A percentile compares a stretch with the other conserved stretches of the same genome.
phyloP scores from a whole-genome alignment of 352 stramenopile species.

The Pythium periplocum region DNA sequence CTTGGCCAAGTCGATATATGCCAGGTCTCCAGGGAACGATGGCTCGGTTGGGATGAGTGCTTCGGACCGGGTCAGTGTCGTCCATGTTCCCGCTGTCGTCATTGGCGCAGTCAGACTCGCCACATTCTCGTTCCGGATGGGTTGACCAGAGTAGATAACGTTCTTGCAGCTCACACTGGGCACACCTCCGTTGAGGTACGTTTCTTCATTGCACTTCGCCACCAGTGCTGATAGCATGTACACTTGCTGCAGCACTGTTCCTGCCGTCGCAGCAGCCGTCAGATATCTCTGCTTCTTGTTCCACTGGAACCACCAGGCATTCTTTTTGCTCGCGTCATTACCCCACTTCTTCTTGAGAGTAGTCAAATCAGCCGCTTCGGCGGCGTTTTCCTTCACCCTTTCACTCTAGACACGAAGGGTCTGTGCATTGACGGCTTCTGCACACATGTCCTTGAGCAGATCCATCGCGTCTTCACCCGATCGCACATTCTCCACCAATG shows the following conservation, averaged over 20 bases:
- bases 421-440: conserved; percentile 7
- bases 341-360: conserved; percentile 4
- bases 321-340: conserved; percentile 6
- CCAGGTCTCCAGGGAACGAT: conserved; percentile 5
- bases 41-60: conserved; percentile 6
- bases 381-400: conserved; percentile 4
- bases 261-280: conserved; percentile 9
- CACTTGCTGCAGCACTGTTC: conserved; percentile 5
- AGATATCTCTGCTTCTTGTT: conserved; percentile 9
- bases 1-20: conserved; percentile 10
- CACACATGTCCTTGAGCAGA: conserved; percentile 5
- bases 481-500: conserved; percentile 2
- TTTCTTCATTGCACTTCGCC: conserved; percentile 2
- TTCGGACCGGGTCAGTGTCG: too few species aligned
- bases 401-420: conserved; percentile 2
- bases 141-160: conserved; percentile 5
- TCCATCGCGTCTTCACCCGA: conserved; percentile 3
- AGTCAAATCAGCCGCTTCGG: conserved; percentile 4
- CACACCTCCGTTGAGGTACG: conserved; percentile 6
- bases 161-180: conserved; percentile 4
- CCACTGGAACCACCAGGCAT: conserved; percentile 9
- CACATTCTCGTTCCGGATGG: not conserved
- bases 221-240: conserved; percentile 8
- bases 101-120: too few species aligned
- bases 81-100: not conserved